These are phyloP conservation scores for Jackrogersella multiformis DNA, from an alignment of 495 filamentous ascomycete genomes.

Conservation along the genomic window DNA sequence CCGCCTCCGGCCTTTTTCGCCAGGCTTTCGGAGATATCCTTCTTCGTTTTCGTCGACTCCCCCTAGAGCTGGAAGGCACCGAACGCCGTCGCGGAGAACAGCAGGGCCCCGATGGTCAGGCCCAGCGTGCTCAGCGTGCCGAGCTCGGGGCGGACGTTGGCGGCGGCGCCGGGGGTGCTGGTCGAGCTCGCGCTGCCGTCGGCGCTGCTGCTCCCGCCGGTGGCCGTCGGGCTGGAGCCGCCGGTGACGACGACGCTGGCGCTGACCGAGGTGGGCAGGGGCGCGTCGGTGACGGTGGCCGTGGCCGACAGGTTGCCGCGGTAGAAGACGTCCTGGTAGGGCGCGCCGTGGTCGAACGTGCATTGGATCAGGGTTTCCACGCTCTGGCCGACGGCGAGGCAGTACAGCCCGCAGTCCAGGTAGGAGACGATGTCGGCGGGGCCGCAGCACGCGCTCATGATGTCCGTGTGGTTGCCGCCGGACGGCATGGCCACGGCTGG, in stretches of 20 bases:
- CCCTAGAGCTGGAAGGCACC: constrained; percentile 41
- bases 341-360: constrained; percentile 47
- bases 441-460: constrained; percentile 58
- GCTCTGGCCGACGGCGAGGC: constrained; percentile 57
- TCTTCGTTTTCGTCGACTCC: no score
- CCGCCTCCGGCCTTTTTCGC: background rate
- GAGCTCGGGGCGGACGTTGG: constrained; percentile 30
- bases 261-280: constrained; percentile 41
- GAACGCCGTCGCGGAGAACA: constrained; percentile 41
- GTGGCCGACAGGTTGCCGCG: constrained; percentile 49
- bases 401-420: constrained; percentile 61
- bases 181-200: constrained; percentile 2
- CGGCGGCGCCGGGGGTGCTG: constrained; percentile 21
- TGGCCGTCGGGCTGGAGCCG: constrained; percentile 21
- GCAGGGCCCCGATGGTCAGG: constrained; percentile 34
- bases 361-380: constrained; percentile 51
- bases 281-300: constrained; percentile 50
- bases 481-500: constrained; percentile 54
- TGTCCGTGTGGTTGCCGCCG: constrained; percentile 50
- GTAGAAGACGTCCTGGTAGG: constrained; percentile 53
- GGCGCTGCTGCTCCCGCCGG: background rate
- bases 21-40: no score
- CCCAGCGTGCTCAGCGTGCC: constrained; percentile 32
- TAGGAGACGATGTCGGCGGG: constrained; percentile 53
- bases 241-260: constrained; percentile 38